phyloP scores from a whole-genome alignment of 257 asterid genomes.

The Nicotiana sylvestris region DNA sequence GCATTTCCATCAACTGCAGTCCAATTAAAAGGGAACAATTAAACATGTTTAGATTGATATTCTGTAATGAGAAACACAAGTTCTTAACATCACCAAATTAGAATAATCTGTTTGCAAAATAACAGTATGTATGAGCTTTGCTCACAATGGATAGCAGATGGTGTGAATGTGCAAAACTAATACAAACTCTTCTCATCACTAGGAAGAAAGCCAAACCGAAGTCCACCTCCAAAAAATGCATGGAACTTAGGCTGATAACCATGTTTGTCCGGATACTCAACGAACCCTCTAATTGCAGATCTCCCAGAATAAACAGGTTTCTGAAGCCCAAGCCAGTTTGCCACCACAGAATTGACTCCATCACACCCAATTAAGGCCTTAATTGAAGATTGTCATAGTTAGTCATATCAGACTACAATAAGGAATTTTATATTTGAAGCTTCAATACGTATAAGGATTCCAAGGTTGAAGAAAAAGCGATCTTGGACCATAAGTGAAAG shows the following conservation, averaged over 20 bases:
- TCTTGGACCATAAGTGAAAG: not conserved
- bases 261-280: conserved; percentile 53
- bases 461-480: not conserved
- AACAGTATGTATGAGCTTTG: not conserved
- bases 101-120: not conserved
- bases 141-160: conserved; percentile 49
- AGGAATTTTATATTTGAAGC: not conserved
- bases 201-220: conserved; percentile 57
- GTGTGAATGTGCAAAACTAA: conserved; percentile 68
- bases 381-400: not conserved
- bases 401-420: not conserved
- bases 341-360: conserved; percentile 74
- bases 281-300: conserved; percentile 68
- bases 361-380: conserved; percentile 86
- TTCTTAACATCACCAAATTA: too few species aligned
- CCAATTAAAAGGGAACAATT: not conserved
- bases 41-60: not conserved
- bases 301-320: conserved; percentile 44
- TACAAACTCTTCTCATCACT: conserved; percentile 54
- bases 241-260: conserved; percentile 46
- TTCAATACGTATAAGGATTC: not conserved
- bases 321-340: conserved; percentile 65
- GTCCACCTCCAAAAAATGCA: conserved; percentile 55
- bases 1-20: conserved; percentile 41
- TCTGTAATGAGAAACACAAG: not conserved